Evolutionary conservation across 202 grass and related monocot genomes (phyloP).

Genomic region (Setaria italica): DNA sequence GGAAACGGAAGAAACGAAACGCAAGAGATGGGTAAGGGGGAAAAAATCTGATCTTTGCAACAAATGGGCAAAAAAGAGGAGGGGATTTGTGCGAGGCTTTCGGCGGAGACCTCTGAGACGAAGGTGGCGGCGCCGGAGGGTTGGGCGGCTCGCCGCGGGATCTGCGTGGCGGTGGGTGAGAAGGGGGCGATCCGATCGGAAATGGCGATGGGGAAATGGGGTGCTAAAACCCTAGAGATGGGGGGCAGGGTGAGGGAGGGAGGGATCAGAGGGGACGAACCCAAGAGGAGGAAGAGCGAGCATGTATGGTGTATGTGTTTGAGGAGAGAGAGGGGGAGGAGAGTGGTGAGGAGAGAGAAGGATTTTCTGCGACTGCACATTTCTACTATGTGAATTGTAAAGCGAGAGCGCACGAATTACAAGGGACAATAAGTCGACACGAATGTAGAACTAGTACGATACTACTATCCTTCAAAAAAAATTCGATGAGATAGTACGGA

Average conservation of each 20-base stretch:
- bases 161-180: constrained; percentile 42
- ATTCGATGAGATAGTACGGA: no score
- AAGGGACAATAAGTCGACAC: no score
- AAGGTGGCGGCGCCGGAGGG: constrained; percentile 39
- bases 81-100: constrained; percentile 38
- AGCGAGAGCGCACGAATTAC: no score
- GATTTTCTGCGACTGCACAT: constrained; percentile 35
- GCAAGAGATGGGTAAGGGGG: not conserved
- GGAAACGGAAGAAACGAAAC: not conserved
- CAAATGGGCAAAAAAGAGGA: constrained; percentile 2
- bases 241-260: not conserved
- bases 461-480: no score
- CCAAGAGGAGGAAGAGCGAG: constrained; percentile 46
- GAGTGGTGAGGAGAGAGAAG: not conserved
- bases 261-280: constrained; percentile 49
- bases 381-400: not conserved
- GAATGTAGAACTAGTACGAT: no score
- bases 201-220: constrained; percentile 61
- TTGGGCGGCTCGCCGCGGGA: constrained; percentile 20
- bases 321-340: not conserved
- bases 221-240: constrained; percentile 52
- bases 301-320: constrained; percentile 43
- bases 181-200: constrained; percentile 47
- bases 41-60: constrained; percentile 43
- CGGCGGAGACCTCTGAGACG: constrained; percentile 17